A percentile compares a stretch with the other conserved stretches of the same genome.
Evolutionary conservation across 768 basidiomycete genomes (phyloP).

Genomic region (Candolleomyces efflorescens): DNA sequence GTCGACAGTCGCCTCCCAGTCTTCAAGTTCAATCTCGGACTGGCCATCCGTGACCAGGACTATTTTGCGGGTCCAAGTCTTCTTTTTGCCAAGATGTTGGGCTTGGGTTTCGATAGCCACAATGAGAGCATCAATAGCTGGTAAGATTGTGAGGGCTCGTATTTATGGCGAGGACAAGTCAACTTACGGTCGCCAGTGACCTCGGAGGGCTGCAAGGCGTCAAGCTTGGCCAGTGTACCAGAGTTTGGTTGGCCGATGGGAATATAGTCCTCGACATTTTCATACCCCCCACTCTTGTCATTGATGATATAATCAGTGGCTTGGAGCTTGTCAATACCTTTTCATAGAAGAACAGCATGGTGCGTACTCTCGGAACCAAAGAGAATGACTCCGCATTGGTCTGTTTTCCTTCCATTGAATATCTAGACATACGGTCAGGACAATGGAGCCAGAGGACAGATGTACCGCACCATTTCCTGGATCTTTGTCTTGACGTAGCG

Average conservation of each 20-base stretch:
- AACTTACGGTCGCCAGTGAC: conserved; percentile 63
- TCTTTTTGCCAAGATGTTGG: conserved; percentile 61
- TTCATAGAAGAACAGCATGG: neutral
- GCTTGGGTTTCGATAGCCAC: conserved; percentile 82
- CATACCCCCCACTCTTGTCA: conserved; percentile 61
- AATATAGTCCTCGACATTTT: conserved; percentile 68
- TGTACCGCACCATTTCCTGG: conserved; percentile 72
- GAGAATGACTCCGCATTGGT: conserved; percentile 84
- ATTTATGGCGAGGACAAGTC: neutral
- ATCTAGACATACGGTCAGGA: conserved; percentile 50
- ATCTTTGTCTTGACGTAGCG: conserved; percentile 89
- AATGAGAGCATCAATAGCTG: conserved; percentile 84
- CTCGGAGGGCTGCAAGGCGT: conserved; percentile 52
- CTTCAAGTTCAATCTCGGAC: conserved; percentile 64
- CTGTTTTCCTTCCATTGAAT: conserved; percentile 87
- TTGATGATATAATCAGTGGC: conserved; percentile 67
- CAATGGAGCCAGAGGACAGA: neutral
- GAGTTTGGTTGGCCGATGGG: conserved; percentile 64
- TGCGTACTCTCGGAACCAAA: conserved; percentile 77
- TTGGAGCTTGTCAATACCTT: conserved; percentile 20
- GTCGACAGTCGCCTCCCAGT: conserved; percentile 65
- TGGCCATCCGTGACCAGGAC: conserved; percentile 85
- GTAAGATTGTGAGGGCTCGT: neutral
- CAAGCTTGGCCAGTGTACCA: conserved; percentile 60
- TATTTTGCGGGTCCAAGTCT: conserved; percentile 82